These are phyloP conservation scores for Quercus dentata DNA, from an alignment of 306 rosid species.

Conservation along the genomic window DNA sequence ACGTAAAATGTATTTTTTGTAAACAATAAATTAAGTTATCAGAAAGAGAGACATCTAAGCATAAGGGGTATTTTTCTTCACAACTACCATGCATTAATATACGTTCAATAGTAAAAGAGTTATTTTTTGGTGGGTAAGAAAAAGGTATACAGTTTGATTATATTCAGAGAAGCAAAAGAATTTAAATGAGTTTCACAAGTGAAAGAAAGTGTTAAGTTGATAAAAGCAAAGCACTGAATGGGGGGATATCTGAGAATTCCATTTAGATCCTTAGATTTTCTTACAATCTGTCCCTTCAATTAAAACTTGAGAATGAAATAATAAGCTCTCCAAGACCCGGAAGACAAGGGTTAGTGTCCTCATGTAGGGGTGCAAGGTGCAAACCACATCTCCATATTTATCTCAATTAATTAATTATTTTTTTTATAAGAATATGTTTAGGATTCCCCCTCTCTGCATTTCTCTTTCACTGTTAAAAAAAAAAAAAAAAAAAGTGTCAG, in stretches of 20 bases:
- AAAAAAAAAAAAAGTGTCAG: slow-evolving; percentile 28
- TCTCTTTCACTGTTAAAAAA: not conserved
- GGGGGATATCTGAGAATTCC: slow-evolving; percentile 1
- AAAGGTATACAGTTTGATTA: not conserved
- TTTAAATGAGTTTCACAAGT: not conserved
- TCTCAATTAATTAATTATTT: not conserved
- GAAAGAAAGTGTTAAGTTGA: not conserved
- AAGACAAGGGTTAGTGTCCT: slow-evolving; percentile 84
- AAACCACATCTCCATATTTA: slow-evolving; percentile 25
- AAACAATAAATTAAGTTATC: too few relatives aligned
- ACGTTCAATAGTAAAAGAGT: not conserved
- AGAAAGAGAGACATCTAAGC: too few relatives aligned
- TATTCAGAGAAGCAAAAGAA: not conserved
- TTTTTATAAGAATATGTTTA: slow-evolving; percentile 8
- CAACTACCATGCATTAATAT: too few relatives aligned
- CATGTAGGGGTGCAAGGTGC: slow-evolving; percentile 61
- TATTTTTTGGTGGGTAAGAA: not conserved
- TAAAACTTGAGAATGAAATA: slow-evolving; percentile 38
- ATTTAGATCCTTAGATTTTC: slow-evolving; percentile 34
- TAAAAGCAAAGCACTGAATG: not conserved
- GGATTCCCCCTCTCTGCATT: slow-evolving; percentile 2
- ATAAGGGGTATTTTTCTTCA: too few relatives aligned
- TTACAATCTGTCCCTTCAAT: slow-evolving; percentile 42
- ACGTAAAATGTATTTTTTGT: too few relatives aligned
- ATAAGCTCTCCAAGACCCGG: slow-evolving; percentile 42